Evolutionary conservation across 352 stramenopile species (phyloP), one percentile per base, ranked within the genome.

Genomic region (Pythium scleroteichum): DNA sequence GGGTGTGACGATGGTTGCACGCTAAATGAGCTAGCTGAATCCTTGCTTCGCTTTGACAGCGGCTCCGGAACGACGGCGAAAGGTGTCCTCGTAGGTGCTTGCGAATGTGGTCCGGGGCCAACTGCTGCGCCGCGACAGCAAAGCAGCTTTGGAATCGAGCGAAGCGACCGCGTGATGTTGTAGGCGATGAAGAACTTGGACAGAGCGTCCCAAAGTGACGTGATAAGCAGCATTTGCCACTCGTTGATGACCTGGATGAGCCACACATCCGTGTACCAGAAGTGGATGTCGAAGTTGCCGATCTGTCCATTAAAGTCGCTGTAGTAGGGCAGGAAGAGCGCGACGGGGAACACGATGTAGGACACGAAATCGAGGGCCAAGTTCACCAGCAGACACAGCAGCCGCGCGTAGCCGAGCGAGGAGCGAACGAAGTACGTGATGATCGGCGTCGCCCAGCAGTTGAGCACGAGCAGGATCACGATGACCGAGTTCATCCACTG

Each of bases 111-210:
- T 56, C 7, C 54, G 14, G 10, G 33, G 45, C 16, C 27, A 7
- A 42, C 26, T 9, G 47, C 4, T 5, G 1, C 33, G 9, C 32
- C 29, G 12, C 48, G 48, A 12, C 14, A 46, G 2, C 42, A 23
- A 19, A 62, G 16, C 14, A 63, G 53, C 38, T 51, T 63, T 7
- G 67, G 54, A 23, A 68, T 59, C 22, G 67, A 55, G 10, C 59
- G 62, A 1, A 74, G 44, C 7, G 57, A 56, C 16, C 58, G 27
- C 2, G 47, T 53, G 48, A 63, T 53, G 41, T 62, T 59, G 40
- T 59, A 68, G 2, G 61, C 62, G 32, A 71, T 68, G 12, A 74
- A 57, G n/a, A 58, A 71, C 50, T 62, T 66, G 35, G 53, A 58
- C 4, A 68, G n/a, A 4, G 50, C 63, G 19, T 68, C 59, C 40